A percentile compares a stretch with the other conserved stretches of the same genome.
These are phyloP conservation scores for Suillus sp. DNA, from an alignment of 768 basidiomycete species.

Conservation along the genomic window DNA sequence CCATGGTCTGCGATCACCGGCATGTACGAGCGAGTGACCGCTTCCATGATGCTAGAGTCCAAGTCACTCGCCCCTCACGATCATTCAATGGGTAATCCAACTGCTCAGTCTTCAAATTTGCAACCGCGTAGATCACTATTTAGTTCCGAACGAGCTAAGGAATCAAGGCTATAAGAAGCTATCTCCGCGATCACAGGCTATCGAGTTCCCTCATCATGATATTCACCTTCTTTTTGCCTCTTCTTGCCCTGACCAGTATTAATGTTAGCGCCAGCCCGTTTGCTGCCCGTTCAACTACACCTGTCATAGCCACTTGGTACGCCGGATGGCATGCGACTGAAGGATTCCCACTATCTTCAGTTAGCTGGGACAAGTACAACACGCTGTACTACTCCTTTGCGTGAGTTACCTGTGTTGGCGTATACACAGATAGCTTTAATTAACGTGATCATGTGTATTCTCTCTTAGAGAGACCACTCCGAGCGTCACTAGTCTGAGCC, in stretches of 20 bases:
- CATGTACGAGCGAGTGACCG: not conserved
- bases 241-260: conserved; percentile 4
- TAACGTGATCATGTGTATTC: conserved; percentile 6
- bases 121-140: not conserved
- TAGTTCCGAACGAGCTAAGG: not conserved
- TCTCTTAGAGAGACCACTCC: conserved; percentile 36
- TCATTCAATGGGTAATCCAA: not conserved
- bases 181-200: not conserved
- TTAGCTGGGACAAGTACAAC: conserved; percentile 78
- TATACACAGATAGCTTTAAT: not conserved
- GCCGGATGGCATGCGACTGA: conserved; percentile 62
- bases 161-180: not conserved
- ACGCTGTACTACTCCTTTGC: conserved; percentile 70
- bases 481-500: conserved; percentile 32
- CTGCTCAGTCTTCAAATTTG: not conserved
- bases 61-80: not conserved
- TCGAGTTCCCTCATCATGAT: conserved; percentile 4
- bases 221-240: not conserved
- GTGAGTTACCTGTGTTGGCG: conserved; percentile 30
- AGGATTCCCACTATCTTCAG: conserved; percentile 51
- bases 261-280: not conserved
- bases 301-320: conserved; percentile 61
- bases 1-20: not conserved
- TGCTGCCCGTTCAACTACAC: not conserved
- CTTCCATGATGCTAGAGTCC: conserved; percentile 14